Base-by-base conservation (phyloP, 768 basidiomycete genomes). In the Kondoa subrosea region DNA sequence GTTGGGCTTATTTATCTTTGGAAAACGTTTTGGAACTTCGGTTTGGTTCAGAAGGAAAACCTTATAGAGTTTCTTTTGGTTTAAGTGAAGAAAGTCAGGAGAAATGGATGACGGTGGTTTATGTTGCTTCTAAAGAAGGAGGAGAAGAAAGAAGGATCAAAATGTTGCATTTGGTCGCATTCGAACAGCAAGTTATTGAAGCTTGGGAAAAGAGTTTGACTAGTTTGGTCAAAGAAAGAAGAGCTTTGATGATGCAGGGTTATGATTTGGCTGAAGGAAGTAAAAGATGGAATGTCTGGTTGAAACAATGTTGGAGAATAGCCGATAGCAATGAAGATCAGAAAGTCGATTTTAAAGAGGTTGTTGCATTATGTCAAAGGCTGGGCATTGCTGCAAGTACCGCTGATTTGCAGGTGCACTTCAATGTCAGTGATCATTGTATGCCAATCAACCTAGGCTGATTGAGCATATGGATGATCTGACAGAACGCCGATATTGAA, bases 101-200 rank as follows among this genome's bases (percentile, higher is more conserved):
- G 2, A 65, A 66, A 27, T 69, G 69, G 69, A 66, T 69, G 12
- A 66, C 62, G 25, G 56, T 69, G 58, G 67, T 69, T 27, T 69
- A 69, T 56, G 57, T 68, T 66, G 16, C 33, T 8, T 30, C 26
- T 14, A 30, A 59, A 14, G n/a, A n/a, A n/a, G 21, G 40, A 8
- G 61, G 61, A 33, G 30, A 32, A 17, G 30, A 63, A 33, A 3
- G 61, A 16, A 17, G 15, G 12, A 33, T 63, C 61, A 69, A 69
- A 56, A 67, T 69, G 30, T 66, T 69, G 8, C 69, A 69, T 57
- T 50, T 69, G 8, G 66, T 69, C 3, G 69, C 69, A 21, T 26
- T 69, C 27, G 29, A 65, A 17, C 2, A 26, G 31, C 58, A 69
- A n/a, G 60, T 61, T 30, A 57, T 58, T 27, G 34, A 69, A 17